A percentile compares a stretch with the other conserved stretches of the same genome.
These are phyloP conservation scores for Cicer arietinum DNA, from an alignment of 306 rosid genomes.

Conservation along the genomic window DNA sequence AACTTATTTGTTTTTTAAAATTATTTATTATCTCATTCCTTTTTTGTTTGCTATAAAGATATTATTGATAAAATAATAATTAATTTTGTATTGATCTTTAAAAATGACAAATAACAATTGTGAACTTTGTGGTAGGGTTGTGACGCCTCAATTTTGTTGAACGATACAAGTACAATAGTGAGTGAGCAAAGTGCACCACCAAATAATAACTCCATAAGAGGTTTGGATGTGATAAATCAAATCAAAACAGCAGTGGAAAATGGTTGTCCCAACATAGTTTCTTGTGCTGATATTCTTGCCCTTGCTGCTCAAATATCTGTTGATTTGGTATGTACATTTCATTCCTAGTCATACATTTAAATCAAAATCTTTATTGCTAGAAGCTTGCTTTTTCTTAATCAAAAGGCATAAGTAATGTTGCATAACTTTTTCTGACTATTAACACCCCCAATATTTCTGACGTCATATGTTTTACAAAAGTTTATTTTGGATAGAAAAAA, in stretches of 20 bases:
- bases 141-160: conserved; percentile 64
- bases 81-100: no score
- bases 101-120: neutral
- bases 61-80: no score
- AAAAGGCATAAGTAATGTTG: neutral
- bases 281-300: conserved; percentile 69
- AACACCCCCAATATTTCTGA: no score
- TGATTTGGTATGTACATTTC: conserved; percentile 39
- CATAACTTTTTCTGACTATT: neutral
- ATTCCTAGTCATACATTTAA: neutral
- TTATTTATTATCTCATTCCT: no score
- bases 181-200: conserved; percentile 56
- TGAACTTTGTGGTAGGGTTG: conserved; percentile 51
- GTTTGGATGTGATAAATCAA: conserved; percentile 59
- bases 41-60: no score
- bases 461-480: no score
- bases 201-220: conserved; percentile 61
- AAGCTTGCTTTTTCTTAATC: no score
- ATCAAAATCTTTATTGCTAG: neutral
- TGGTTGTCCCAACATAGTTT: conserved; percentile 56
- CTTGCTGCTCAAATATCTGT: conserved; percentile 57
- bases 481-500: no score
- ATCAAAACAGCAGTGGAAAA: conserved; percentile 57
- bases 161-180: conserved; percentile 48
- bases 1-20: no score